These are phyloP conservation scores for Calendula officinalis DNA, from an alignment of 129 eudicot species.

Conservation along the genomic window DNA sequence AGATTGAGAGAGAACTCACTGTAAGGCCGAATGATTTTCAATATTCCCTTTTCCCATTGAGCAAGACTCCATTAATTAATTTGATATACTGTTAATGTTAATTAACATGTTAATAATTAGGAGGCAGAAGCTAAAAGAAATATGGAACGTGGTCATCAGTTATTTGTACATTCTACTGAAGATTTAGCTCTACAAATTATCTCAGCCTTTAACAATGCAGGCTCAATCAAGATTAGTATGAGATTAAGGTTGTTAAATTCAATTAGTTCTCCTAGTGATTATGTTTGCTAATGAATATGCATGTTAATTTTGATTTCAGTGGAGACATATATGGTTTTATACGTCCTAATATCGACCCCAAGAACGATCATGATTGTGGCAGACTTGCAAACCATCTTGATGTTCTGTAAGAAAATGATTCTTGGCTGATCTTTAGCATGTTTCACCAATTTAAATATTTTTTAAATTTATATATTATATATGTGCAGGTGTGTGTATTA, in stretches of 20 bases:
- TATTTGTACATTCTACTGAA: conserved; percentile 34
- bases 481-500: conserved; percentile 36
- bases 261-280: neutral
- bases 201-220: neutral
- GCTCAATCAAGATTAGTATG: conserved; percentile 18
- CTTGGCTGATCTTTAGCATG: neutral
- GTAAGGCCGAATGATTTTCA: conserved; percentile 20
- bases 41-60: neutral
- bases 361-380: too few relatives aligned
- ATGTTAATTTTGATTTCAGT: conserved; percentile 13
- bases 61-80: neutral
- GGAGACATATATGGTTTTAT: conserved; percentile 37
- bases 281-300: too few relatives aligned
- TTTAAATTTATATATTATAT: neutral
- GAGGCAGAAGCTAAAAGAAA: conserved; percentile 46
- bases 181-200: conserved; percentile 17
- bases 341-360: conserved; percentile 12
- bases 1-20: conserved; percentile 33
- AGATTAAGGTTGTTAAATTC: conserved; percentile 21
- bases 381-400: too few relatives aligned
- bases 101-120: conserved; percentile 25
- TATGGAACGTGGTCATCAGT: conserved; percentile 18
- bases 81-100: neutral
- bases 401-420: conserved; percentile 35
- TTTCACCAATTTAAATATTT: neutral